Conservation (phyloP, 169 alveolate genomes). For the Plasmodium cynomolgi region DNA sequence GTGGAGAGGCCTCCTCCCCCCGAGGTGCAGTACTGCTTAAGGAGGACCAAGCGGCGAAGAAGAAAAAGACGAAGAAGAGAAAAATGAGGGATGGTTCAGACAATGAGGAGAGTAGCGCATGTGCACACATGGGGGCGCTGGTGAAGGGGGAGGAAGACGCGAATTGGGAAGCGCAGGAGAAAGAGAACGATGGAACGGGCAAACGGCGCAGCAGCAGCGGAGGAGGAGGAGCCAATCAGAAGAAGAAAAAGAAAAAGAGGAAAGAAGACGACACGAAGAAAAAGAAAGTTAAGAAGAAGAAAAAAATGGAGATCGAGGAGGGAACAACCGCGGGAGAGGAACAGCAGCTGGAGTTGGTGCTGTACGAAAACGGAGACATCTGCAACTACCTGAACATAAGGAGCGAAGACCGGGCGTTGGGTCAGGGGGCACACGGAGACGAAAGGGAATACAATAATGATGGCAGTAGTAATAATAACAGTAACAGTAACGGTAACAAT, state of each 20-base stretch:
- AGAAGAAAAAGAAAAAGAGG: background rate
- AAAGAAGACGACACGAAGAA: background rate
- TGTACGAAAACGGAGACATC: constrained; percentile 53
- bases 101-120: background rate
- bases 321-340: background rate
- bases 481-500: too few species aligned
- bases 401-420: background rate
- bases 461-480: too few species aligned
- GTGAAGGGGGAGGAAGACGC: background rate
- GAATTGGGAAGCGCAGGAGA: background rate
- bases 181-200: background rate
- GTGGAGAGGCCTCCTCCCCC: background rate
- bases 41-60: background rate
- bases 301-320: background rate
- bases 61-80: background rate
- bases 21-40: background rate
- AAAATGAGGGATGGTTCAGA: background rate
- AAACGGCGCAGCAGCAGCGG: background rate
- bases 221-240: background rate
- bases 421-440: too few species aligned
- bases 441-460: too few species aligned
- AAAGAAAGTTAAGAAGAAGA: background rate
- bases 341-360: constrained; percentile 3
- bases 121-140: background rate
- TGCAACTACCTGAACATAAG: constrained; percentile 43